Conservation (phyloP, 2,329 filamentous ascomycete species). For the Gyromitra esculenta region DNA sequence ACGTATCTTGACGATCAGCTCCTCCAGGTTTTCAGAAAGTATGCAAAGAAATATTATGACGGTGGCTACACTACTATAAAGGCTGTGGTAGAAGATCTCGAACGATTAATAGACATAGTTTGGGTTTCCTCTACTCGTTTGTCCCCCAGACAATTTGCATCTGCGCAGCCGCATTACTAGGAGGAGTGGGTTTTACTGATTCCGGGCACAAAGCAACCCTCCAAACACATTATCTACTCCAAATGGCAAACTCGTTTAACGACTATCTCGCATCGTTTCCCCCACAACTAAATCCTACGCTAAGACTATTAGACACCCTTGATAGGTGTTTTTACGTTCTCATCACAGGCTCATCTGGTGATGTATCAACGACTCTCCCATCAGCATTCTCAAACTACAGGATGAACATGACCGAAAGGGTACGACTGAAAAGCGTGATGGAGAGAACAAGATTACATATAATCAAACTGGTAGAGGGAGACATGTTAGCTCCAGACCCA, state of each 20-base stretch:
- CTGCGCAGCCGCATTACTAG: neutral
- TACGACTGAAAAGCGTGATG: conserved; percentile 52
- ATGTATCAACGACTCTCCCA: conserved; percentile 18
- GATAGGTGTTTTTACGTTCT: conserved; percentile 54
- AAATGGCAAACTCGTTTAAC: conserved; percentile 54
- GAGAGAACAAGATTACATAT: conserved; percentile 54
- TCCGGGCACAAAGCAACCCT: conserved; percentile 38
- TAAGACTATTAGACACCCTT: conserved; percentile 51
- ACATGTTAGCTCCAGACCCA: conserved; percentile 11
- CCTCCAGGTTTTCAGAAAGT: conserved; percentile 48
- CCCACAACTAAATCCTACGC: conserved; percentile 21
- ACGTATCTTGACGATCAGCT: conserved; percentile 50
- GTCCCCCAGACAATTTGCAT: conserved; percentile 9
- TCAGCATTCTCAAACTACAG: conserved; percentile 14
- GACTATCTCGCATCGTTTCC: conserved; percentile 53
- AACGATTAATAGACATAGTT: conserved; percentile 53
- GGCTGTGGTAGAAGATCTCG: conserved; percentile 37
- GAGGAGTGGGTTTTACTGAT: conserved; percentile 5
- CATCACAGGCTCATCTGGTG: conserved; percentile 39
- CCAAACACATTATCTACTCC: conserved; percentile 53
- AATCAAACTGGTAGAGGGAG: conserved; percentile 42
- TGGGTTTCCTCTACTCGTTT: conserved; percentile 55
- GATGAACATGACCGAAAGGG: conserved; percentile 55
- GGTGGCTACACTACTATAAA: conserved; percentile 46
- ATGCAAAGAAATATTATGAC: conserved; percentile 50